phyloP scores from a whole-genome alignment of 140 eudicot species.

The Oenanthe javanica region DNA sequence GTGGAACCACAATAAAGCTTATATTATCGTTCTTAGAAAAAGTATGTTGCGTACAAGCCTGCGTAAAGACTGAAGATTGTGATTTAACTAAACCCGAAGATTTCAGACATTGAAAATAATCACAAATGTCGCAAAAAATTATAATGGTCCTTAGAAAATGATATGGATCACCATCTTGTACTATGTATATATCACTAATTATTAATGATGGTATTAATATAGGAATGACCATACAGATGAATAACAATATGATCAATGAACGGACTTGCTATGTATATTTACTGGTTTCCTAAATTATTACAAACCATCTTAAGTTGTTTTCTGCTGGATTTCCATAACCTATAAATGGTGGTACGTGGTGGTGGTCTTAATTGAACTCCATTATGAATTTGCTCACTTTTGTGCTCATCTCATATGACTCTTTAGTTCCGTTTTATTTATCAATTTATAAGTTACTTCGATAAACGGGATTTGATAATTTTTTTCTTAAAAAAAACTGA shows the following conservation, averaged over 20 bases:
- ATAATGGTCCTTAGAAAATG: background rate
- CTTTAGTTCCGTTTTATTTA: too few species aligned
- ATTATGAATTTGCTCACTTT: background rate
- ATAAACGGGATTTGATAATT: too few species aligned
- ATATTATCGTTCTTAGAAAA: too few species aligned
- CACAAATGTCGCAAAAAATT: background rate
- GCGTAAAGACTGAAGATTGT: background rate
- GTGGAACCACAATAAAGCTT: background rate
- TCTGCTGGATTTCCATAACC: background rate
- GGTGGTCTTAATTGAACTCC: background rate
- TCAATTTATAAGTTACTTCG: too few species aligned
- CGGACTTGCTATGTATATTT: background rate
- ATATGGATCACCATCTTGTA: background rate
- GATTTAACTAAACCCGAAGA: background rate
- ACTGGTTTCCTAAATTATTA: background rate
- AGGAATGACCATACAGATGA: background rate
- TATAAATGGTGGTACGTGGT: background rate
- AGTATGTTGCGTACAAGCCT: background rate
- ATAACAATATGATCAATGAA: background rate
- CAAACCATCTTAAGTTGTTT: slow-evolving; percentile 3
- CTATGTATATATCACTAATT: background rate
- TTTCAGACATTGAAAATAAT: background rate
- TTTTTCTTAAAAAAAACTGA: too few species aligned
- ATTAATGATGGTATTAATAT: background rate
- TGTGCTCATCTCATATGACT: background rate